phyloP scores from a whole-genome alignment of 805 yeast genomes.

The Monosporozyma yasuniensis region DNA sequence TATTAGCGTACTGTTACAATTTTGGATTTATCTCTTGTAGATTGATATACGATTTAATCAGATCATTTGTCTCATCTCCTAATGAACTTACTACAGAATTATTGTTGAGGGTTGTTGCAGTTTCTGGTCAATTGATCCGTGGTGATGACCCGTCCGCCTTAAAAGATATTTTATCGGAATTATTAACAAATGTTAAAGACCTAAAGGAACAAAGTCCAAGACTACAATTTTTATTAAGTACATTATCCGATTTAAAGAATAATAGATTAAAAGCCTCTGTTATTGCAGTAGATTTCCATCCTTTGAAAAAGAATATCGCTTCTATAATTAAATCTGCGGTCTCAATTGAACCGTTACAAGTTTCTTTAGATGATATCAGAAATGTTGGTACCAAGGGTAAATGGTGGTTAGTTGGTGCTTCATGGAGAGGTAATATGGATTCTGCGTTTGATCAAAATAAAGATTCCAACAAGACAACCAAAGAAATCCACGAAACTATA shows the following conservation, averaged over 20 bases:
- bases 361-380: slow-evolving; percentile 64
- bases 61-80: slow-evolving; percentile 42
- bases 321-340: slow-evolving; percentile 36
- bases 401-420: slow-evolving; percentile 99
- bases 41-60: slow-evolving; percentile 69
- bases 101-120: slow-evolving; percentile 59
- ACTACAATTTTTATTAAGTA: slow-evolving; percentile 74
- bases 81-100: slow-evolving; percentile 71
- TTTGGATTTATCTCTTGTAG: slow-evolving; percentile 68
- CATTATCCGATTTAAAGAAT: slow-evolving; percentile 76
- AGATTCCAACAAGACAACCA: slow-evolving; percentile 15
- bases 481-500: slow-evolving; percentile 25
- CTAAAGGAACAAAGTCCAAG: slow-evolving; percentile 55
- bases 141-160: slow-evolving; percentile 83
- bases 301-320: slow-evolving; percentile 41
- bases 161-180: slow-evolving; percentile 55
- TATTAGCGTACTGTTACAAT: slow-evolving; percentile 67
- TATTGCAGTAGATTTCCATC: slow-evolving; percentile 26
- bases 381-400: slow-evolving; percentile 75
- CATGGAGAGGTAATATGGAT: slow-evolving; percentile 71
- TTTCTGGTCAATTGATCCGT: slow-evolving; percentile 77
- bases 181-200: slow-evolving; percentile 18
- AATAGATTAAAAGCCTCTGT: slow-evolving; percentile 54
- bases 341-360: slow-evolving; percentile 66
- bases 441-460: slow-evolving; percentile 16